Percentiles rank a stretch among this genome's conserved stretches.
phyloP scores from a whole-genome alignment of 495 filamentous ascomycete species.

The Podospora didyma region DNA sequence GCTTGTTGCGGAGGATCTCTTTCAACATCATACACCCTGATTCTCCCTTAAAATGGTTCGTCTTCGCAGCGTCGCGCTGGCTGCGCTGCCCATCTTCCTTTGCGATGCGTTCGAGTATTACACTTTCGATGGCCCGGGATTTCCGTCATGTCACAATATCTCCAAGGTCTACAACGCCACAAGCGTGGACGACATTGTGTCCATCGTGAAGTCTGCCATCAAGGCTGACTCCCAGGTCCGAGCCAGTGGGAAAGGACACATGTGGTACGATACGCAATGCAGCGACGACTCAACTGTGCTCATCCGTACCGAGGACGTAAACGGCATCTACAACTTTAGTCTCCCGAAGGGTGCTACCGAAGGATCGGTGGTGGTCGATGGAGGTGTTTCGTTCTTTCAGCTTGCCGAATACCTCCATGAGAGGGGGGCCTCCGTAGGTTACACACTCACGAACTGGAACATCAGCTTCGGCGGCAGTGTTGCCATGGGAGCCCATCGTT shows the following conservation, averaged over 20 bases:
- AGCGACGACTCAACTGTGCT: conserved; percentile 39
- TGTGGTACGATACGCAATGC: conserved; percentile 52
- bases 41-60: background rate
- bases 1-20: too few relatives aligned
- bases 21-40: background rate
- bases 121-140: conserved; percentile 48
- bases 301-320: conserved; percentile 43
- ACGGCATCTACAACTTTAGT: conserved; percentile 34
- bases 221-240: conserved; percentile 32
- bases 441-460: conserved; percentile 50
- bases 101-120: conserved; percentile 35
- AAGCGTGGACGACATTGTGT: conserved; percentile 39
- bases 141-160: conserved; percentile 43
- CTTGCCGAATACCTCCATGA: conserved; percentile 45
- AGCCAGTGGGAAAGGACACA: conserved; percentile 45
- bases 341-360: conserved; percentile 30
- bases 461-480: conserved; percentile 47
- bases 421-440: conserved; percentile 41
- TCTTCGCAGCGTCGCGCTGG: conserved; percentile 10
- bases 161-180: conserved; percentile 37
- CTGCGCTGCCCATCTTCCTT: conserved; percentile 11
- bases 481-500: conserved; percentile 48
- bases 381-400: conserved; percentile 48
- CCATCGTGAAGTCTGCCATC: conserved; percentile 35
- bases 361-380: conserved; percentile 43